A percentile compares a stretch with the other conserved stretches of the same genome.
Evolutionary conservation across 106 monocot species (phyloP).

Genomic region (Dactylorhiza incarnata): DNA sequence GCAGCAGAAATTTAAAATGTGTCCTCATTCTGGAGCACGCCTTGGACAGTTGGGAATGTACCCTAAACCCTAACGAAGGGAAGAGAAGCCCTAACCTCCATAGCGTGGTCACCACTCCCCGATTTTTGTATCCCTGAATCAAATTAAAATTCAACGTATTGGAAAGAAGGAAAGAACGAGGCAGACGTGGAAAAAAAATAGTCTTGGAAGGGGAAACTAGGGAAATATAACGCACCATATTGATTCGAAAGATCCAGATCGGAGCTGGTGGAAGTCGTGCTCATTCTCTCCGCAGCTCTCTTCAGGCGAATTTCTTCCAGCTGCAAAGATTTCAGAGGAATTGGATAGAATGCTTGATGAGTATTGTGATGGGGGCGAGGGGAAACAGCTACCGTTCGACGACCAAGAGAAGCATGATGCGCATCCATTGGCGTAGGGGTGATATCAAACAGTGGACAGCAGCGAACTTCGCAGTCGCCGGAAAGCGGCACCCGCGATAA

Average conservation of each 20-base stretch:
- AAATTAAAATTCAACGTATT: not conserved
- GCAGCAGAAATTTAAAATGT: too few relatives aligned
- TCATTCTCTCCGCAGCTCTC: slow-evolving; percentile 67
- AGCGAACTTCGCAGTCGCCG: not conserved
- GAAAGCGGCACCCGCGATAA: not conserved
- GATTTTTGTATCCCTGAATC: slow-evolving; percentile 26
- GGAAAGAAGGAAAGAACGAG: too few relatives aligned
- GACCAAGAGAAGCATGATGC: slow-evolving; percentile 58
- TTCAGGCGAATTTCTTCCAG: slow-evolving; percentile 82
- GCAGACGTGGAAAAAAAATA: not conserved
- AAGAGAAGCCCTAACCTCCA: slow-evolving; percentile 32
- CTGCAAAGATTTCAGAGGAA: slow-evolving; percentile 15
- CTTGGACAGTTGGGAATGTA: too few relatives aligned
- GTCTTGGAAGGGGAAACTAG: not conserved
- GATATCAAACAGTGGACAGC: not conserved
- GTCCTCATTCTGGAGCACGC: too few relatives aligned
- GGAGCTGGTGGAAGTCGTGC: slow-evolving; percentile 42
- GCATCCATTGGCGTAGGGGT: slow-evolving; percentile 32
- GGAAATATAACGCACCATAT: slow-evolving; percentile 16
- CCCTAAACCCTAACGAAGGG: too few relatives aligned
- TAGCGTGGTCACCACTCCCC: slow-evolving; percentile 15
- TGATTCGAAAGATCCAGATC: slow-evolving; percentile 40
- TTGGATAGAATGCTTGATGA: not conserved
- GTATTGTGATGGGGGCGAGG: not conserved
- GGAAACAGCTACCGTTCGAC: slow-evolving; percentile 38